Percentiles rank a stretch among this genome's conserved stretches.
Evolutionary conservation across 768 basidiomycete species (phyloP).

Genomic region (Leccinellum albellum): DNA sequence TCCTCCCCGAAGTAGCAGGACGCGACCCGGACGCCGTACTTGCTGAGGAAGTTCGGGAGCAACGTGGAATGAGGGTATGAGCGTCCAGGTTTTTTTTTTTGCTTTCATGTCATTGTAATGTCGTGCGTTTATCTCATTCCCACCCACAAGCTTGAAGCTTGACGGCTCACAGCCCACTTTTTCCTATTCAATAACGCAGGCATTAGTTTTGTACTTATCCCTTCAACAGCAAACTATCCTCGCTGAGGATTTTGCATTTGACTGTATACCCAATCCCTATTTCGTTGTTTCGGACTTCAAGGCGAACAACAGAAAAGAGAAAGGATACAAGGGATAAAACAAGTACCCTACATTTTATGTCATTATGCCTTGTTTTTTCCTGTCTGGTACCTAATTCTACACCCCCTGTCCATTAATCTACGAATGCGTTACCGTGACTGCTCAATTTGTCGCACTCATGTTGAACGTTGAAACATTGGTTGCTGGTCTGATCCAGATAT

Average conservation of each 20-base stretch:
- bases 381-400: background rate
- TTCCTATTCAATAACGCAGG: background rate
- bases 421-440: background rate
- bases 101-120: background rate
- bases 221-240: no score
- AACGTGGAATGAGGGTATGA: conserved; percentile 1
- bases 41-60: conserved; percentile 35
- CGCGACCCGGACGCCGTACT: conserved; percentile 49
- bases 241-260: no score
- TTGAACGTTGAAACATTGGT: background rate
- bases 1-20: conserved; percentile 49
- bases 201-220: background rate
- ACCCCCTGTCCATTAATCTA: background rate
- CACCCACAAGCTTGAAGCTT: background rate
- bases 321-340: background rate
- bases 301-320: background rate
- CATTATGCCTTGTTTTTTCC: background rate
- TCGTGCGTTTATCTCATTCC: no score
- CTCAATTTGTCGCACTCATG: background rate
- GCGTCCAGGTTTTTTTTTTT: background rate
- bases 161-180: background rate
- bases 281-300: background rate
- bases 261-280: no score
- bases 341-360: background rate
- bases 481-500: background rate